Conservation (phyloP, 1,284 basidiomycete genomes). For the Salmacisia buchloeana region DNA sequence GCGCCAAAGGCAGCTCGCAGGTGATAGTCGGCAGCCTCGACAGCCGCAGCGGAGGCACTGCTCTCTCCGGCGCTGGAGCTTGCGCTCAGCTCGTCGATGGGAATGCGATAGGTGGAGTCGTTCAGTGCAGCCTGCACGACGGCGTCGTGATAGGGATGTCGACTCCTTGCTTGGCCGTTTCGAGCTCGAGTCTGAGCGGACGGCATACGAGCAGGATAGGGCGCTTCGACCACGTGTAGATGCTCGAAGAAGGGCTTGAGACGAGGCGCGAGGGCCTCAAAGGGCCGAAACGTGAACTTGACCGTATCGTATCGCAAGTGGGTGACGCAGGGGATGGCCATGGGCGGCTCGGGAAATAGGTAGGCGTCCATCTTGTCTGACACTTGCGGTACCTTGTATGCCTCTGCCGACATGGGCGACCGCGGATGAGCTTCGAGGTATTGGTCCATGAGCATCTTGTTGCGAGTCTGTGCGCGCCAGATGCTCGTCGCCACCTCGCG, state of each 20-base stretch:
- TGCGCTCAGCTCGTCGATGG: background rate
- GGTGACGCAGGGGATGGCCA: constrained; percentile 14
- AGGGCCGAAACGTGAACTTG: constrained; percentile 35
- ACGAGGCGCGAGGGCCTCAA: constrained; percentile 31
- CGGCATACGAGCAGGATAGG: background rate
- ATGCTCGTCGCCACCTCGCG: background rate
- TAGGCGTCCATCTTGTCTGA: no score
- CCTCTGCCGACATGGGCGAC: no score
- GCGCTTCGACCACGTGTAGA: constrained; percentile 1
- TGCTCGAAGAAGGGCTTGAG: constrained; percentile 29
- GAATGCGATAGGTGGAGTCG: background rate
- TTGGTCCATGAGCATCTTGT: background rate
- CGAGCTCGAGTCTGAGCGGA: background rate
- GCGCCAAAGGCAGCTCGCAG: background rate
- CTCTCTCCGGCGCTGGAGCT: no score
- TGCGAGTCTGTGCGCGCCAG: background rate
- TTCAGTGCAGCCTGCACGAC: no score
- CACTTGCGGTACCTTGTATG: no score
- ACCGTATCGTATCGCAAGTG: constrained; percentile 37
- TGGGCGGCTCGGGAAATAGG: no score
- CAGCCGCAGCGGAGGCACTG: background rate
- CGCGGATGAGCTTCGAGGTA: no score
- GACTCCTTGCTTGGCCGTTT: no score
- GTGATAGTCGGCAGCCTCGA: background rate
- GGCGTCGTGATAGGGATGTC: background rate